Percentiles rank a stretch among this genome's conserved stretches.
Evolutionary conservation across 2,329 filamentous ascomycete species (phyloP).

Genomic region (Diplodia corticola): DNA sequence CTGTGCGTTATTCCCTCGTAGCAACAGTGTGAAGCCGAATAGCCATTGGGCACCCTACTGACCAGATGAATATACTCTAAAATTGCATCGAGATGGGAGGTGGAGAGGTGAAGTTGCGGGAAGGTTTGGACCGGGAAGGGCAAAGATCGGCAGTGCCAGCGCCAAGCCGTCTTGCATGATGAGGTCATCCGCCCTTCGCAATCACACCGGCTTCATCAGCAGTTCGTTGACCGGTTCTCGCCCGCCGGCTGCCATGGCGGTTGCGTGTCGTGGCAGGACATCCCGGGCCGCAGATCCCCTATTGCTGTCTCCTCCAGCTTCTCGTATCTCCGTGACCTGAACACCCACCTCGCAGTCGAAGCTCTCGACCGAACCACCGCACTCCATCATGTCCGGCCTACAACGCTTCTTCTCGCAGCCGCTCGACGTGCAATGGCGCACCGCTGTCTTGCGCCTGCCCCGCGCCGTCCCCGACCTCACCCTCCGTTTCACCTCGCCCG

Average conservation of each 20-base stretch:
- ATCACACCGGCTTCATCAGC: slow-evolving; percentile 1
- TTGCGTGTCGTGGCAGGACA: not conserved
- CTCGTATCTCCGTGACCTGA: not conserved
- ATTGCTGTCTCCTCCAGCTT: not conserved
- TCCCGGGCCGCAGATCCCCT: not conserved
- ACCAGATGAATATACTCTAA: too few relatives aligned
- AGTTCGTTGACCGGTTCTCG: not conserved
- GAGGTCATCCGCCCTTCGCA: not conserved
- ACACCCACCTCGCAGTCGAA: not conserved
- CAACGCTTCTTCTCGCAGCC: slow-evolving; percentile 39
- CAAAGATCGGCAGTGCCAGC: not conserved
- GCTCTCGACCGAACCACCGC: not conserved
- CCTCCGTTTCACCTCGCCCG: slow-evolving; percentile 41
- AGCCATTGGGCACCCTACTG: too few relatives aligned
- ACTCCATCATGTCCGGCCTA: slow-evolving; percentile 13
- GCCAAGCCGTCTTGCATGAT: not conserved
- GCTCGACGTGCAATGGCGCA: slow-evolving; percentile 40
- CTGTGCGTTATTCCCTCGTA: too few relatives aligned
- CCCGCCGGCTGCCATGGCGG: not conserved
- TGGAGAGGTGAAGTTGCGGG: not conserved
- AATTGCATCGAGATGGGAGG: not conserved
- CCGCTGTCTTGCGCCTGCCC: slow-evolving; percentile 39
- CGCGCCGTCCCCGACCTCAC: slow-evolving; percentile 40
- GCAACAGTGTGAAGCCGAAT: too few relatives aligned
- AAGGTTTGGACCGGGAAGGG: not conserved